Percentiles rank a stretch among this genome's conserved stretches.
These are phyloP conservation scores for Cadophora sp. DNA, from an alignment of 2,329 filamentous ascomycete species.

Conservation along the genomic window DNA sequence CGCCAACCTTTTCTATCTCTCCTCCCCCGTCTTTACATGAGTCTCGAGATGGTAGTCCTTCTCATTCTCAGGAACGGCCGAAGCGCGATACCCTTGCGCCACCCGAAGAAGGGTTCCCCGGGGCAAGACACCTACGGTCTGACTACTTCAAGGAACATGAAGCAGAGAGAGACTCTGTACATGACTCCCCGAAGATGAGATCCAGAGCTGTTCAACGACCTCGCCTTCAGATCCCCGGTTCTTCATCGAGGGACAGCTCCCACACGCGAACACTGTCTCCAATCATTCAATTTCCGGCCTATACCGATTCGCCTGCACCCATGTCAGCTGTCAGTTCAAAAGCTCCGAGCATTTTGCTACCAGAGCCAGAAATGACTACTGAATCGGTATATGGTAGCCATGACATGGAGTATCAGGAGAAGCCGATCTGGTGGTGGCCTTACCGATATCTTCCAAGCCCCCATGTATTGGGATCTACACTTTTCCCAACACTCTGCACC, in stretches of 20 bases:
- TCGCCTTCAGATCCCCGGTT: conserved; percentile 40
- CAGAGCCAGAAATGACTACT: conserved; percentile 36
- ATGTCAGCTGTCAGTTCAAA: conserved; percentile 40
- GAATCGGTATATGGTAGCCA: conserved; percentile 38
- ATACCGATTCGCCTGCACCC: conserved; percentile 43
- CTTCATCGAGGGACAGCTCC: conserved; percentile 42
- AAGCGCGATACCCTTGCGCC: conserved; percentile 52
- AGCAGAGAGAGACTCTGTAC: conserved; percentile 25
- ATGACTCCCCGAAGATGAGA: conserved; percentile 31
- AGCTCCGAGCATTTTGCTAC: conserved; percentile 43
- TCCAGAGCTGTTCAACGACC: conserved; percentile 33
- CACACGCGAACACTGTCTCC: conserved; percentile 40
- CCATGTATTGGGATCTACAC: conserved; percentile 70
- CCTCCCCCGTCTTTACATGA: conserved; percentile 37
- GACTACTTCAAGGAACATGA: conserved; percentile 47
- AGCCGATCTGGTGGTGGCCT: conserved; percentile 78
- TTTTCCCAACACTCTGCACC: conserved; percentile 86
- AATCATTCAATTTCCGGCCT: conserved; percentile 43
- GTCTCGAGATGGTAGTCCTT: conserved; percentile 47
- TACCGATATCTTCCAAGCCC: conserved; percentile 76
- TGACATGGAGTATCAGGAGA: conserved; percentile 33
- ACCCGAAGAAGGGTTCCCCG: conserved; percentile 48
- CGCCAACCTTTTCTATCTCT: conserved; percentile 45
- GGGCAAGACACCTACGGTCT: conserved; percentile 40
- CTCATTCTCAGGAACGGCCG: conserved; percentile 35